Evolutionary conservation across 768 basidiomycete species (phyloP).

Genomic region (Pulveroboletus sp.): DNA sequence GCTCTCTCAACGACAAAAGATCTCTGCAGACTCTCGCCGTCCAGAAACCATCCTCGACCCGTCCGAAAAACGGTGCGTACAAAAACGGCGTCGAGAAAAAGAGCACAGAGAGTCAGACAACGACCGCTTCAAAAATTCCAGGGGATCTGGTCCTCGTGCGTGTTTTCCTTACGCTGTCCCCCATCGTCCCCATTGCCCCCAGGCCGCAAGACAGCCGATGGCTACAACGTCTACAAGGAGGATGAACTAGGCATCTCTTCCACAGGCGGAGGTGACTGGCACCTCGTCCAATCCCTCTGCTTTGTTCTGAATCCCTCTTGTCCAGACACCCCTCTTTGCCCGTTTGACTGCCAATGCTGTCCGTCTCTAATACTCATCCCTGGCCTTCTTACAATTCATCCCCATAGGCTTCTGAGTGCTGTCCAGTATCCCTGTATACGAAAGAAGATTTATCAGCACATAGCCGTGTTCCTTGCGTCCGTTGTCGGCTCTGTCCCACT

Average conservation of each 20-base stretch:
- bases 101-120: conserved; percentile 33
- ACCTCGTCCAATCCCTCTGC: conserved; percentile 2
- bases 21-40: not conserved
- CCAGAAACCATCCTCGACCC: conserved; percentile 67
- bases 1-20: not conserved
- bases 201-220: conserved; percentile 80
- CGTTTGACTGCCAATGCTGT: conserved; percentile 90
- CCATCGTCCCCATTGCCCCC: conserved; percentile 12
- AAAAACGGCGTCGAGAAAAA: conserved; percentile 32
- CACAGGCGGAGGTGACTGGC: conserved; percentile 63
- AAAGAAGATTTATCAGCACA: not conserved
- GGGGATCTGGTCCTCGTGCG: conserved; percentile 68
- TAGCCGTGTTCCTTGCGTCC: conserved; percentile 1
- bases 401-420: conserved; percentile 25
- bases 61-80: conserved; percentile 35
- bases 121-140: conserved; percentile 64
- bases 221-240: conserved; percentile 75
- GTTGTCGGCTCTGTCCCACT: not conserved
- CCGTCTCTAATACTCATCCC: conserved; percentile 28
- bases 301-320: conserved; percentile 19
- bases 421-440: not conserved
- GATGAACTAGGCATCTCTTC: conserved; percentile 70
- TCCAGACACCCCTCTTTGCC: conserved; percentile 77
- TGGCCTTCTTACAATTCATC: not conserved
- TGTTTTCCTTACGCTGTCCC: conserved; percentile 14